Percentiles rank a stretch among this genome's conserved stretches.
Conservation (phyloP, 129 eudicot genomes). For the Scalesia atractyloides region DNA sequence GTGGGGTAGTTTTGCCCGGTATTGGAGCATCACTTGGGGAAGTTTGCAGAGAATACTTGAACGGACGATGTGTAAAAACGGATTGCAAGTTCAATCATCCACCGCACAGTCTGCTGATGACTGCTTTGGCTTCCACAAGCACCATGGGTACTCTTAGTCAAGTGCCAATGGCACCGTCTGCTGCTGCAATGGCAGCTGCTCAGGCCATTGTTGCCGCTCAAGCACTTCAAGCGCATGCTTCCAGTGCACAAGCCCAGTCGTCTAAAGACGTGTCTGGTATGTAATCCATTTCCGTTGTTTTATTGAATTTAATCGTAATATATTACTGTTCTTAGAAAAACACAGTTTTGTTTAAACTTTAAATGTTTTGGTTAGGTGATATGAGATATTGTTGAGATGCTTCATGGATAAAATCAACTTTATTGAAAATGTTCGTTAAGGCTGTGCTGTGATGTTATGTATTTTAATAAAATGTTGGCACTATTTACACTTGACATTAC, state of each 20-base stretch:
- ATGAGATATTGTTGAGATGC: neutral
- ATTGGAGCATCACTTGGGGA: conserved; percentile 95
- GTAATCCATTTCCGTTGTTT: neutral
- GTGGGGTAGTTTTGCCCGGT: conserved; percentile 96
- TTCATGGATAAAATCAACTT: neutral
- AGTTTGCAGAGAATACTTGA: conserved; percentile 83
- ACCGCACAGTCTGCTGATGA: conserved; percentile 81
- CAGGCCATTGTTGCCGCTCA: conserved; percentile 99
- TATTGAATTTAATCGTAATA: neutral
- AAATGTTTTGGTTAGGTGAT: neutral
- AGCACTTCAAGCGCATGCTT: conserved; percentile 97
- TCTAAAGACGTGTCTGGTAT: conserved; percentile 61
- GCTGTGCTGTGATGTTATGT: neutral
- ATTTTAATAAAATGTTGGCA: neutral
- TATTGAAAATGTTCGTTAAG: neutral
- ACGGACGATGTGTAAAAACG: conserved; percentile 75
- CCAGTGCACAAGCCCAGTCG: conserved; percentile 67
- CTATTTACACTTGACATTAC: neutral
- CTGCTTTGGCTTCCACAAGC: conserved; percentile 88
- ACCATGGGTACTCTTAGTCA: conserved; percentile 89
- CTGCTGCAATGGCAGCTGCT: conserved; percentile 99
- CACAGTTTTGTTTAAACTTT: neutral
- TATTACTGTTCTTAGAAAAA: neutral
- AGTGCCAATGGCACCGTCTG: conserved; percentile 99
- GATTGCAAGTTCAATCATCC: conserved; percentile 94